phyloP scores from a whole-genome alignment of 2,329 filamentous ascomycete species.

The Paracorniculantispora psalliotae region DNA sequence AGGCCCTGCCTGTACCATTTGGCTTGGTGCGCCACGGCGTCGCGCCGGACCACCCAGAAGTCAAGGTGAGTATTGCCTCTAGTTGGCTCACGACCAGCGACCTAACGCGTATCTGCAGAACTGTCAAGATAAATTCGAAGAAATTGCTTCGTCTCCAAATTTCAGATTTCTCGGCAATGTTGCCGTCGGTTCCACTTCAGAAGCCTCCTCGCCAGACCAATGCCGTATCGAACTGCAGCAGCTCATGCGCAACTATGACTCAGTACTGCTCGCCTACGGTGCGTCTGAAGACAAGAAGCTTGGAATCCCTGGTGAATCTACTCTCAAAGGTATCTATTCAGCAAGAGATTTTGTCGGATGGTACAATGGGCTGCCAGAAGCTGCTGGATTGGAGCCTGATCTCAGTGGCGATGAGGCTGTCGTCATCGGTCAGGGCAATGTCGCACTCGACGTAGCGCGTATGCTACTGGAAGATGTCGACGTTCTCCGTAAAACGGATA shows the following conservation, averaged over 20 bases:
- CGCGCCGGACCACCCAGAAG: constrained; percentile 96
- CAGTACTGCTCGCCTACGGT: constrained; percentile 87
- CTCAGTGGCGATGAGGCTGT: constrained; percentile 78
- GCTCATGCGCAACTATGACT: constrained; percentile 81
- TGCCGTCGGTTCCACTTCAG: constrained; percentile 57
- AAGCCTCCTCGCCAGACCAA: constrained; percentile 28
- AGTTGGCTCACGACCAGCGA: background rate
- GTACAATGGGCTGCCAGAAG: constrained; percentile 94
- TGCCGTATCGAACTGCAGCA: constrained; percentile 58
- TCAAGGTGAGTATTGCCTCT: constrained; percentile 62
- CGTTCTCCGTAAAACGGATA: constrained; percentile 74
- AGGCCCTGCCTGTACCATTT: constrained; percentile 86
- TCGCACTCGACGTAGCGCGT: constrained; percentile 87
- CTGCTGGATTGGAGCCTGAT: constrained; percentile 65
- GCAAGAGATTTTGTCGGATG: constrained; percentile 93
- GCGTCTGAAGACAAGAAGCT: constrained; percentile 78
- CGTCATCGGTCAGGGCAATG: constrained; percentile 91
- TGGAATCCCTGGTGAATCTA: constrained; percentile 72
- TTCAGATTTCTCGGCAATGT: constrained; percentile 94
- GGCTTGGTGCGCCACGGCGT: constrained; percentile 91
- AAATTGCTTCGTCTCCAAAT: constrained; percentile 73
- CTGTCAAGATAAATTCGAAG: constrained; percentile 87
- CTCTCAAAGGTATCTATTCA: constrained; percentile 70
- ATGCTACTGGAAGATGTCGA: constrained; percentile 77
- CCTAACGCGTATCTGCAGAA: constrained; percentile 52